Percentiles rank a stretch among this genome's conserved stretches.
Conservation (phyloP, 805 yeast species). For the Metschnikowia continentalis region DNA sequence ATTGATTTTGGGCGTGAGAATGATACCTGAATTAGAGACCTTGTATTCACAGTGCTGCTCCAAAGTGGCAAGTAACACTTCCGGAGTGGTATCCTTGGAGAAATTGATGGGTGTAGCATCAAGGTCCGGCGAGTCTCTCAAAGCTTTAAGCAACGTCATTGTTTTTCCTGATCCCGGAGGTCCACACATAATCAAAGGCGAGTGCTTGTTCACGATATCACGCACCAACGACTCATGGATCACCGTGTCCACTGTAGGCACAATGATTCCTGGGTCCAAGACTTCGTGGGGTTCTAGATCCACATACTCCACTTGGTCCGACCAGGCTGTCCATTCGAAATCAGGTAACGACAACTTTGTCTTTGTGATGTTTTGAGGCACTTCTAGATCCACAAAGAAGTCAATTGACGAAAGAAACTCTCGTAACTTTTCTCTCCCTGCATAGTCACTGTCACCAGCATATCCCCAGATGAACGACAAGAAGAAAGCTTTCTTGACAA, state of each 20-base stretch:
- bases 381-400: conserved; percentile 15
- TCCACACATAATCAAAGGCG: conserved; percentile 75
- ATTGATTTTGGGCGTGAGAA: conserved; percentile 52
- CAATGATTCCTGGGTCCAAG: conserved; percentile 55
- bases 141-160: conserved; percentile 73
- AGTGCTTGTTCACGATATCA: conserved; percentile 50
- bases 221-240: conserved; percentile 61
- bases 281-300: conserved; percentile 59
- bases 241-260: conserved; percentile 77
- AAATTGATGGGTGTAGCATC: conserved; percentile 72
- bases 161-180: conserved; percentile 98
- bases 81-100: conserved; percentile 73
- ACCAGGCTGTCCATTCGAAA: conserved; percentile 45
- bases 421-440: conserved; percentile 39
- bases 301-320: conserved; percentile 32
- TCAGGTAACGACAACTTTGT: conserved; percentile 42
- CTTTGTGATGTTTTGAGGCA: conserved; percentile 30
- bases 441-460: conserved; percentile 50
- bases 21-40: conserved; percentile 46
- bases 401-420: conserved; percentile 18
- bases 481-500: conserved; percentile 29
- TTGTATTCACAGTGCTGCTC: conserved; percentile 70
- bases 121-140: conserved; percentile 53
- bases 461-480: conserved; percentile 57
- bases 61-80: conserved; percentile 54